phyloP scores from a whole-genome alignment of 495 filamentous ascomycete species.

The Aspergillus hancockii region DNA sequence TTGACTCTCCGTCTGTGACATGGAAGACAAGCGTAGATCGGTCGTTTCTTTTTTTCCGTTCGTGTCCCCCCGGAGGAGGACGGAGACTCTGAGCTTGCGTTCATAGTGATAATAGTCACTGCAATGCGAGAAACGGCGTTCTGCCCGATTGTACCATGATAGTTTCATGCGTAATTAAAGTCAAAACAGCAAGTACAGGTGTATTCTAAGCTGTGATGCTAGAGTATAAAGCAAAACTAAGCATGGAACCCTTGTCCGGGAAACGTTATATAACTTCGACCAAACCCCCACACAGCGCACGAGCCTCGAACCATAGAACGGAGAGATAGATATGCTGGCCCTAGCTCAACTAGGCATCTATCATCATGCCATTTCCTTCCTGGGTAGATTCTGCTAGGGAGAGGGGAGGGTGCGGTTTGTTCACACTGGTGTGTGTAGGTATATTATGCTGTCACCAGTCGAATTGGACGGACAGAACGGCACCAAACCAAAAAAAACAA shows the following conservation, averaged over 20 bases:
- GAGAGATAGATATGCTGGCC: background rate
- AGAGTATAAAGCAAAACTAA: background rate
- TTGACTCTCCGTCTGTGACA: conserved; percentile 4
- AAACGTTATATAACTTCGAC: background rate
- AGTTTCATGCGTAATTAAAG: background rate
- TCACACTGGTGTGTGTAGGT: background rate
- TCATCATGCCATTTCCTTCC: background rate
- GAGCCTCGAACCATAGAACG: background rate
- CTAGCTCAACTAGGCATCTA: background rate
- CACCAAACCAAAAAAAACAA: background rate
- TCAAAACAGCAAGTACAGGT: background rate
- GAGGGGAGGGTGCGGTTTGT: background rate
- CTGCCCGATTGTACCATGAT: background rate
- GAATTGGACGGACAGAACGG: background rate
- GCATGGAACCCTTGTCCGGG: background rate
- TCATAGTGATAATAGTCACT: background rate
- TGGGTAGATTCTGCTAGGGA: background rate
- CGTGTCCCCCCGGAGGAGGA: background rate
- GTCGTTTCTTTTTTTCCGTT: background rate
- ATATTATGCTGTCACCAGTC: background rate
- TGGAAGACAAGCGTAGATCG: conserved; percentile 1
- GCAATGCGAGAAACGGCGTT: background rate
- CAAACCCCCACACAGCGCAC: background rate
- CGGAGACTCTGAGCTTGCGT: background rate
- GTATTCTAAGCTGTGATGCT: background rate